A percentile compares a stretch with the other conserved stretches of the same genome.
phyloP scores from a whole-genome alignment of 1,284 basidiomycete genomes.

The Boletus semigastroideus region DNA sequence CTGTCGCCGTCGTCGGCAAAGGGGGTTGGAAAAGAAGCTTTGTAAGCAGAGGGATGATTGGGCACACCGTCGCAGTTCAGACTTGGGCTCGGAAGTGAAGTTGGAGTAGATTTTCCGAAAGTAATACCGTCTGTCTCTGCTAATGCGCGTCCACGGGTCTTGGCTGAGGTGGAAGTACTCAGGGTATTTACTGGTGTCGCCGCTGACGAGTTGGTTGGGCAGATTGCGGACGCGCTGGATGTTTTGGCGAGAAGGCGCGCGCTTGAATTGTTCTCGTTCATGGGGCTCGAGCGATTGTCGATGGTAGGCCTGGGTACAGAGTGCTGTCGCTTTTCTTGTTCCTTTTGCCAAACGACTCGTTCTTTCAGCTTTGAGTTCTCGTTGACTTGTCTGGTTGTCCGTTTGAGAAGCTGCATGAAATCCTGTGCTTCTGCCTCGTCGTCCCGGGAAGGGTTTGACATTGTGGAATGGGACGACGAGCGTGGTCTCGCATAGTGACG shows the following conservation, averaged over 20 bases:
- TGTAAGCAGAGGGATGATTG: not conserved
- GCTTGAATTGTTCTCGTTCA: not conserved
- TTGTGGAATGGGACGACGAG: conserved; percentile 22
- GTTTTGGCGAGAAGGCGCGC: conserved; percentile 22
- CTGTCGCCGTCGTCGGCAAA: conserved; percentile 6
- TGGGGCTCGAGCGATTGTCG: not conserved
- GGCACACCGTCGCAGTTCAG: conserved; percentile 11
- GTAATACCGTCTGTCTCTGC: conserved; percentile 8
- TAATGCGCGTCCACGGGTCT: conserved; percentile 11
- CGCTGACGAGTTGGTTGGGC: not conserved
- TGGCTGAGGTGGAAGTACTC: not conserved
- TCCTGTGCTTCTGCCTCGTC: conserved; percentile 21
- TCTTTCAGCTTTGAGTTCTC: conserved; percentile 29
- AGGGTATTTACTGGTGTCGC: conserved; percentile 1
- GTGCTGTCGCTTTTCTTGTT: conserved; percentile 8
- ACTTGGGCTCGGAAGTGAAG: conserved; percentile 14
- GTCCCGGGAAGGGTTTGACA: conserved; percentile 10
- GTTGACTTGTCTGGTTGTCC: conserved; percentile 23
- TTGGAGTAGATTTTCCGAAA: conserved; percentile 15
- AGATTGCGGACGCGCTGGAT: conserved; percentile 20
- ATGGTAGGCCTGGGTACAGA: not conserved
- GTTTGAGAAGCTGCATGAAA: conserved; percentile 27
- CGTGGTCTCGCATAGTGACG: conserved; percentile 12
- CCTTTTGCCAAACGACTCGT: conserved; percentile 7
- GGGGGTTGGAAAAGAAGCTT: not conserved